Base-by-base conservation (phyloP, 495 filamentous ascomycete species). In the Oidiodendron maius region DNA sequence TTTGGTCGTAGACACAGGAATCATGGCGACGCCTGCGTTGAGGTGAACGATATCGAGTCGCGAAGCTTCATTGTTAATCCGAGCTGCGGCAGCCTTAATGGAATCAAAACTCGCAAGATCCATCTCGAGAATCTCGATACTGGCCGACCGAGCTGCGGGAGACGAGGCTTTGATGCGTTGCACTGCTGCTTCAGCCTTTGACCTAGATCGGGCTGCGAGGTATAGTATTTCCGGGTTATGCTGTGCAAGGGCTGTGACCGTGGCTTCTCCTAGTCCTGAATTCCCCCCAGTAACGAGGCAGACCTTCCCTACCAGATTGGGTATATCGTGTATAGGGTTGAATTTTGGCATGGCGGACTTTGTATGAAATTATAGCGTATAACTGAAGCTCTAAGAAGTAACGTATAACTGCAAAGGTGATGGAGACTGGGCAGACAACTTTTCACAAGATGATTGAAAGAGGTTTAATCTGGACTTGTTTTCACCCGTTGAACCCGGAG, bases 11-110 rank as follows among this genome's bases (percentile, higher is more conserved):
- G 58, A 55, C 4, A 59, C 66, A 0, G 74, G 67, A 6, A 71
- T 49, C 0, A 67, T 77, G 78, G 86, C 82, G 51, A 85, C 72
- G 30, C 83, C 84, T 3, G 85, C 84, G 53, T 89, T 90, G 63
- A 80, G 76, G 26, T 88, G 68, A 2, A 91, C 64, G 22, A 81
- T 61, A 48, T 89, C 80, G 16, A 67, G 66, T 23, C 76, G 58
- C 3, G 18, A 18, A 4, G 35, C 24, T 2, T 24, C 17, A n/a
- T 40, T 18, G 15, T 36, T 8, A 12, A 59, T 26, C 3, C 41
- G 23, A 12, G 46, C 30, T 1, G 48, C 49, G 2, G 22, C 40
- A 5, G 18, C 36, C 12, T 39, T 15, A 9, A 59, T 44, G 3
- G 44, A 53, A 17, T 17, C 15, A 6, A 59, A 32, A 9, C 44